These are phyloP conservation scores for Ceratocystis papillata DNA, from an alignment of 2,329 filamentous ascomycete genomes.

Conservation along the genomic window DNA sequence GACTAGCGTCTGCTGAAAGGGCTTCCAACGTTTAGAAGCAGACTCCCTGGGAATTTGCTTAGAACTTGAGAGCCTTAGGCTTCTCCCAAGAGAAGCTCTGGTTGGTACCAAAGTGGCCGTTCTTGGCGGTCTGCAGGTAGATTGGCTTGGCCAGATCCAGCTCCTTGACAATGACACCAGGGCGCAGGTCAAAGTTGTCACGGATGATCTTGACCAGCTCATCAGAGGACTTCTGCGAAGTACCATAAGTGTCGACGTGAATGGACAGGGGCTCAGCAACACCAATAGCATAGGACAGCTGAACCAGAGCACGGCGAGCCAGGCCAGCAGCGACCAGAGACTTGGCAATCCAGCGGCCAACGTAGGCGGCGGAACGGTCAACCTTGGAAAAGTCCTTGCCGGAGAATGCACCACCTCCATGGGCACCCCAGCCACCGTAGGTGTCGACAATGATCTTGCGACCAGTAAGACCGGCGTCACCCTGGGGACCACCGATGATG, in stretches of 20 bases:
- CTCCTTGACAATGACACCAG: constrained; percentile 97
- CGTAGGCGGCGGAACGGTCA: constrained; percentile 94
- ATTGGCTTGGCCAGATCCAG: constrained; percentile 91
- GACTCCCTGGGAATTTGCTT: constrained; percentile 35
- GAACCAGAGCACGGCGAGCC: constrained; percentile 83
- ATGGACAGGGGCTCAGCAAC: constrained; percentile 95
- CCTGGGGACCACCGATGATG: constrained; percentile 98
- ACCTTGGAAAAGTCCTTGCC: constrained; percentile 99
- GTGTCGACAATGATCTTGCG: constrained; percentile 99
- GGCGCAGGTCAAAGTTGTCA: constrained; percentile 94
- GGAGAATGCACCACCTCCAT: constrained; percentile 99
- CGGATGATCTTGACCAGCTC: constrained; percentile 92
- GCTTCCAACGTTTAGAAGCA: background rate
- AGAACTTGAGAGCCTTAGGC: constrained; percentile 88
- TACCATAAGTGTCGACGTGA: constrained; percentile 97
- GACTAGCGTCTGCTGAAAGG: background rate
- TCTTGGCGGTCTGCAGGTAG: constrained; percentile 98
- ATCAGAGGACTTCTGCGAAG: constrained; percentile 75
- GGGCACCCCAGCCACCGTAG: constrained; percentile 98
- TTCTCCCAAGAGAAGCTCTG: constrained; percentile 97
- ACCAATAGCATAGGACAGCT: constrained; percentile 99
- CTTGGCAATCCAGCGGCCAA: constrained; percentile 98
- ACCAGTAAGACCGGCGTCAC: constrained; percentile 95
- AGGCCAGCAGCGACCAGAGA: constrained; percentile 83
- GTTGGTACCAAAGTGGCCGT: constrained; percentile 96